Percentiles rank a stretch among this genome's conserved stretches.
Conservation (phyloP, 2,329 filamentous ascomycete genomes). For the Fusarium equiseti region DNA sequence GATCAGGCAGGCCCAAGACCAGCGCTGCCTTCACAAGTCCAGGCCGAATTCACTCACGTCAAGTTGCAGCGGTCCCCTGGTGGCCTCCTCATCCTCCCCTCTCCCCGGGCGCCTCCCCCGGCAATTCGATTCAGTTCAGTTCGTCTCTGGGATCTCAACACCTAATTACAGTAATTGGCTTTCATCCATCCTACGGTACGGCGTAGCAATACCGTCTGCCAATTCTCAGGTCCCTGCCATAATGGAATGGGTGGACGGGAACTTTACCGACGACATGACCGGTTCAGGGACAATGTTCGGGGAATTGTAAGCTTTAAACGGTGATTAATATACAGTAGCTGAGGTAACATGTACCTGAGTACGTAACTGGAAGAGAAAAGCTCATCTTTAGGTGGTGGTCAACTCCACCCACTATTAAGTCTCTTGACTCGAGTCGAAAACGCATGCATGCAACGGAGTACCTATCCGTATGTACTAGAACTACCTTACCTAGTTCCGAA, state of each 20-base stretch:
- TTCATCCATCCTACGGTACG: not conserved
- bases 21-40: conserved; percentile 30
- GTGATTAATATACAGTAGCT: not conserved
- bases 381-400: not conserved
- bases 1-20: conserved; percentile 6
- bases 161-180: not conserved
- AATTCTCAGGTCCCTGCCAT: conserved; percentile 15
- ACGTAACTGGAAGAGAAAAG: not conserved
- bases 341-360: not conserved
- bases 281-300: conserved; percentile 8
- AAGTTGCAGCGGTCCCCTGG: conserved; percentile 21
- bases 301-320: conserved; percentile 10
- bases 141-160: not conserved
- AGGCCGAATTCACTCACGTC: conserved; percentile 14
- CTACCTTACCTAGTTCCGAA: conserved; percentile 5
- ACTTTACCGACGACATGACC: conserved; percentile 25
- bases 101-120: conserved; percentile 17
- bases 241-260: conserved; percentile 17
- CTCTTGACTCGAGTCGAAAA: conserved; percentile 39
- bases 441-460: conserved; percentile 1
- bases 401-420: conserved; percentile 27
- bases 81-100: conserved; percentile 4
- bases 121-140: conserved; percentile 14
- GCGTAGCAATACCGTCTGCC: not conserved
- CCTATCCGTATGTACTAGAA: not conserved